Evolutionary conservation across 192 early-diverging fungal genomes (phyloP), one percentile per base, ranked within the genome.

Genomic region (Fimicolochytrium jonesii): DNA sequence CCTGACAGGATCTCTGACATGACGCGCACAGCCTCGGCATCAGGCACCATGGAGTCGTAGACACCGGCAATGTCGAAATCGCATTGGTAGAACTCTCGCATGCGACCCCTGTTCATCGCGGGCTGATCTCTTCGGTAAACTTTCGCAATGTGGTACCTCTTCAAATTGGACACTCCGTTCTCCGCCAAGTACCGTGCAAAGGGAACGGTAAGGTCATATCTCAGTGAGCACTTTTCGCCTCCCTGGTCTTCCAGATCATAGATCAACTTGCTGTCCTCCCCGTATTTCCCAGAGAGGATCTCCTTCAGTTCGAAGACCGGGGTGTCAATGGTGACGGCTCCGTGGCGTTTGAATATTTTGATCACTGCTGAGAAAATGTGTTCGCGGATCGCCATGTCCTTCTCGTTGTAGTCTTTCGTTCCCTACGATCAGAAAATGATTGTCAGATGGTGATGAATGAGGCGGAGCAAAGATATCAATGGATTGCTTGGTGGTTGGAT

Each of bases 1-100:
- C 59, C 71, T 5, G 70, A 78, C 72, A 99, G 80, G 25, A 91
- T 84, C 70, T 99, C 94, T 34, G 82, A 78, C 56, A 89, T 81
- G 20, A 95, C 81, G 22, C 85, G 76, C 32, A 99, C 61, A 34
- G 87, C 85, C 66, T 99, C 96, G 23, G 92, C 86, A 68, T 99
- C 96, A 23, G 96, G 90, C n/a, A 99, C 81, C 96, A 99, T 99
- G 10, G 90, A 53, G 39, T 97, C 96, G 61, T 94, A 95, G 15
- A 68, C 69, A 4, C 96, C 96, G 20, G 96, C 96, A 74, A 99
- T 89, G 71, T 99, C 96, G 50, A 94, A 97, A 82, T 99, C 95
- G 86, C 95, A 98, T 73, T 99, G 95, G 77, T 85, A 95, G 62
- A 99, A 99, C 75, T 99, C 96, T 67, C 96, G 81, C 91, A 98